Base-by-base conservation (phyloP, 2,329 filamentous ascomycete species). In the Macrophomina pseudophaseolina region DNA sequence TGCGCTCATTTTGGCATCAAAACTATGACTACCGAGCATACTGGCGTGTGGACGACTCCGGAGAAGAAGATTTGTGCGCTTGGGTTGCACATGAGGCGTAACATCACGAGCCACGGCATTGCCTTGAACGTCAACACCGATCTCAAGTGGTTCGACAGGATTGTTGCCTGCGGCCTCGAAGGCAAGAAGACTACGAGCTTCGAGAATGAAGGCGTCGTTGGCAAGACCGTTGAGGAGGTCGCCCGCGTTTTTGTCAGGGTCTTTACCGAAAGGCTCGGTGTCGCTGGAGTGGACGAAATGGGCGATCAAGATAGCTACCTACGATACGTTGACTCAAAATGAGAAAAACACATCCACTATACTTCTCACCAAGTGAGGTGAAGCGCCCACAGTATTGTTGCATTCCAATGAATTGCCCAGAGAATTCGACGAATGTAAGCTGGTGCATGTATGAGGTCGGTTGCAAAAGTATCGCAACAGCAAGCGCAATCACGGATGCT, bases 111-210 rank as follows among this genome's bases (percentile, higher is more conserved):
- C 68, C 91, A 96, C 77, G 95, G 95, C 6, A 84, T 97, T 40
- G 94, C 92, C 2, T 76, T 97, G 76, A 92, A 97, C 83, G 80
- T 93, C n/a, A 80, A 82, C 70, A 87, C 90, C 66, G 87, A 91
- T 70, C 64, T 87, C 62, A 78, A 79, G 69, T 91, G 87, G 86
- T 90, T 87, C 73, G 82, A 85, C 30, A 85, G 94, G 69, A 97
- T 98, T 76, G 89, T 94, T n/a, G 91, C 93, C 14, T 98, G 94
- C 82, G 95, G 95, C 0, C 79, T 98, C 46, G 88, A 90, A 68
- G 94, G 91, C 30, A 92, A 91, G 80, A 83, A 85, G 68, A 90
- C 92, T 64, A 96, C 92, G n/a, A 94, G 87, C 75, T 84, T 97
- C 67, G 81, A 83, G 69, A 82, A 80, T 46, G 85, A 91, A 76